Base-by-base conservation (phyloP, 2,329 filamentous ascomycete genomes). In the Pseudogymnoascus sp. region DNA sequence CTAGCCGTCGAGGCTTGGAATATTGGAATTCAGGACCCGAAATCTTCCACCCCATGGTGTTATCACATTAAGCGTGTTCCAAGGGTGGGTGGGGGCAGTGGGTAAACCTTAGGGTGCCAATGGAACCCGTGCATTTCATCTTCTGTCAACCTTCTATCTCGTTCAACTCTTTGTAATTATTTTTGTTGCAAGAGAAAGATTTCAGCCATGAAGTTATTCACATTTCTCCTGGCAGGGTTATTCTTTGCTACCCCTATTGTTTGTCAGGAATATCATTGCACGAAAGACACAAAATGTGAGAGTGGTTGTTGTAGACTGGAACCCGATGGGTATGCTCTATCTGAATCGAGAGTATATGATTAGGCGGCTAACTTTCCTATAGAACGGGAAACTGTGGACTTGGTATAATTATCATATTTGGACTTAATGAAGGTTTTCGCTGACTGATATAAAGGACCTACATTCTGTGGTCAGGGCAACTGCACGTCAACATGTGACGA, bases 401-500 rank as follows among this genome's bases (percentile, higher is more conserved):
- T 33, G 50, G 50, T 56, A 56, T 35, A 8, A 21, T 21, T 8
- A 33, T 14, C 5, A 18, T 14, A 56, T 35, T 56, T 18, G 50
- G 6, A 35, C 2, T 33, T 6, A 11, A 53, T 5, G 4, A 33
- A 18, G 64, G 68, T 11, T 65, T 64, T 63, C 68, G 71, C 44
- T 70, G 71, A 23, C 61, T 69, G 14, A 56, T 35, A 56, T 56
- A 2, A 56, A 56, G 69, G 69, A 0, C 68, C 66, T 1, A 65
- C 68, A 14, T 70, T 70, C 50, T 72, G 70, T 61, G 68, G 50
- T 4, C 40, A 60, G 23, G 35, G 73, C 69, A 42, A 67, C 67
- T 18, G 50, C 23, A 56, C 50, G 10, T 68, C 68, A 11, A 66
- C 62, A 21, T 75, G 74, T 18, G 37, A 66, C 23, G 56, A 63